phyloP scores from a whole-genome alignment of 306 rosid genomes.

The Prunus mira region DNA sequence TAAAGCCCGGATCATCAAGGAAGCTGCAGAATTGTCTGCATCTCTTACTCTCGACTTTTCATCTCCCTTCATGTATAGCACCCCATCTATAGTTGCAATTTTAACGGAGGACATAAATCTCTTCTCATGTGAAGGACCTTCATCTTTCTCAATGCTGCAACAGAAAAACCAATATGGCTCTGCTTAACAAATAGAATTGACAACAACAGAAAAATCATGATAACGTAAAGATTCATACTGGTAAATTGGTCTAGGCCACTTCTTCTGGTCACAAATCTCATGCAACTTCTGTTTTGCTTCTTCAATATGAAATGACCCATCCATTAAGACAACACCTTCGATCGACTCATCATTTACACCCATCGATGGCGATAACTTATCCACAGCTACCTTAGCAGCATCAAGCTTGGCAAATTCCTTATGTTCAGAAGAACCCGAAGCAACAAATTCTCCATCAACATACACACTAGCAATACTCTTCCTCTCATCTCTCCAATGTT shows the following conservation, averaged over 20 bases:
- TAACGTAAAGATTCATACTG: conserved; percentile 32
- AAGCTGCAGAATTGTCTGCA: conserved; percentile 73
- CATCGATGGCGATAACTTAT: conserved; percentile 24
- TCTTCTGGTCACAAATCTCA: conserved; percentile 50
- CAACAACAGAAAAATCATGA: background rate
- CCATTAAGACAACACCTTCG: conserved; percentile 1
- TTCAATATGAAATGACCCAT: conserved; percentile 43
- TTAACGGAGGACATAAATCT: conserved; percentile 43
- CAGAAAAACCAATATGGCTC: background rate
- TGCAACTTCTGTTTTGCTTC: conserved; percentile 55
- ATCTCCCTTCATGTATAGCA: conserved; percentile 34
- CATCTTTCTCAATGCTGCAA: conserved; percentile 49
- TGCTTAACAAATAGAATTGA: background rate
- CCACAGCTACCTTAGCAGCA: conserved; percentile 67
- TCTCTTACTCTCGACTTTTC: conserved; percentile 41
- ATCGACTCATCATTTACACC: background rate
- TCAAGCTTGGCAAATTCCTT: conserved; percentile 59
- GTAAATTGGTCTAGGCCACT: conserved; percentile 60
- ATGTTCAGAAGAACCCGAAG: conserved; percentile 54
- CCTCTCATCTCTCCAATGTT: conserved; percentile 29
- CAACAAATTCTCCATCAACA: conserved; percentile 55
- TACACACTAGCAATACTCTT: conserved; percentile 41
- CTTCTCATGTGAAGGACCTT: conserved; percentile 61
- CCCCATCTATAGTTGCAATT: conserved; percentile 27
- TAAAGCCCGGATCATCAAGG: conserved; percentile 51